These are phyloP conservation scores for Thielaviopsis punctulata DNA, from an alignment of 2,329 filamentous ascomycete genomes.

Conservation along the genomic window DNA sequence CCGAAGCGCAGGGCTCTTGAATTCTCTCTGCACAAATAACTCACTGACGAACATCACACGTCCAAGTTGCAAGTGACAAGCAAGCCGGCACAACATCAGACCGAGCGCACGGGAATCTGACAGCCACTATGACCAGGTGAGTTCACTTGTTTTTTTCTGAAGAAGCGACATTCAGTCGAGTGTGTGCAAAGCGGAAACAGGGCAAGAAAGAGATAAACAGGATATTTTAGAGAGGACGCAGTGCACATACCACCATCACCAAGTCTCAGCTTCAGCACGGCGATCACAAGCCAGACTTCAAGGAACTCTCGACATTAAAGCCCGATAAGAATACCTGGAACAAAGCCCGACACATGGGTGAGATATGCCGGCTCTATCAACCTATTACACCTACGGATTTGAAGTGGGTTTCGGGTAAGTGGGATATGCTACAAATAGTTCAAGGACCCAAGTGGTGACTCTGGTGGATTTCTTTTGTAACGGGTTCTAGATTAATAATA, in stretches of 20 bases:
- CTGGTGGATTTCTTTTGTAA: too few species aligned
- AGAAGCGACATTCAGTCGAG: too few species aligned
- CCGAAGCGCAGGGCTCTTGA: too few species aligned
- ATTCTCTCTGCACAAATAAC: background rate
- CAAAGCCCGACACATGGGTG: too few species aligned
- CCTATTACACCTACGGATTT: too few species aligned
- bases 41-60: background rate
- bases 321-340: too few species aligned
- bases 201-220: background rate
- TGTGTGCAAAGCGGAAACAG: too few species aligned
- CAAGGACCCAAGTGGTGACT: too few species aligned
- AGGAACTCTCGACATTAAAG: background rate
- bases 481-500: too few species aligned
- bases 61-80: background rate
- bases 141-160: background rate
- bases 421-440: too few species aligned
- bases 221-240: background rate
- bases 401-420: too few species aligned
- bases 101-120: background rate
- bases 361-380: too few species aligned
- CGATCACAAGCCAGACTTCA: background rate
- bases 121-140: background rate
- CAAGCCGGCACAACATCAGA: background rate
- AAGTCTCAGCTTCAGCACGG: background rate
- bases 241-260: background rate